phyloP scores from a whole-genome alignment of 2,329 filamentous ascomycete species.

The Geosmithia putterillii region DNA sequence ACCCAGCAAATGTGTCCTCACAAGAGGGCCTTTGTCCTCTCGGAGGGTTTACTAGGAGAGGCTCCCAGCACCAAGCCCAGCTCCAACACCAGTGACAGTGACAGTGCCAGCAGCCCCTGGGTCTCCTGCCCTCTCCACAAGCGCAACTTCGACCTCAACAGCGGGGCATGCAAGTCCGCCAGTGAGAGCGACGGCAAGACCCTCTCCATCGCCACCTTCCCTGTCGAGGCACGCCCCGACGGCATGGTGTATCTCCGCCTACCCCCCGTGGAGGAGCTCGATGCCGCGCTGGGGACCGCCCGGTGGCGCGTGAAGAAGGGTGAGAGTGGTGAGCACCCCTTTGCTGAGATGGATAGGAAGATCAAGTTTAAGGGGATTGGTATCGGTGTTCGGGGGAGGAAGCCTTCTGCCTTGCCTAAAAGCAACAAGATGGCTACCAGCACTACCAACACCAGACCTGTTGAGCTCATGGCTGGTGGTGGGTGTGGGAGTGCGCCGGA shows the following conservation, averaged over 20 bases:
- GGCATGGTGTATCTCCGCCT: constrained; percentile 71
- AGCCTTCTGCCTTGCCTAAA: constrained; percentile 19
- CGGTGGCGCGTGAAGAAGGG: constrained; percentile 69
- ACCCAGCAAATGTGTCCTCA: constrained; percentile 94
- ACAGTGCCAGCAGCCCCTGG: constrained; percentile 41
- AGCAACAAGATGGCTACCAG: constrained; percentile 17
- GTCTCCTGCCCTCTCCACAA: constrained; percentile 84
- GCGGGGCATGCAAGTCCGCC: constrained; percentile 60
- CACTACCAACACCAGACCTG: too few relatives aligned
- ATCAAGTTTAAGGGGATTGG: constrained; percentile 28
- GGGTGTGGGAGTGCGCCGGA: constrained; percentile 29
- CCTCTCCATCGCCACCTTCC: constrained; percentile 74
- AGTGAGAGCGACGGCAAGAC: too few relatives aligned
- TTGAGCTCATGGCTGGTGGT: constrained; percentile 22
- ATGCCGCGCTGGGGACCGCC: constrained; percentile 63
- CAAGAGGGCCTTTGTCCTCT: constrained; percentile 80
- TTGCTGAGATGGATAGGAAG: constrained; percentile 32
- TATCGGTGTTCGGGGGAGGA: constrained; percentile 32
- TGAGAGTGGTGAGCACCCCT: constrained; percentile 34
- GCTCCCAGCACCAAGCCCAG: constrained; percentile 20
- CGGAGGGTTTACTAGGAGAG: constrained; percentile 73
- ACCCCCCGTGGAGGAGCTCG: constrained; percentile 69
- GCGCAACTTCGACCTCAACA: constrained; percentile 69
- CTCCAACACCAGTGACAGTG: not conserved
- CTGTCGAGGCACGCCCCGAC: constrained; percentile 58